Base-by-base conservation (phyloP, 345 rosid genomes). In the Carallia brachiata region DNA sequence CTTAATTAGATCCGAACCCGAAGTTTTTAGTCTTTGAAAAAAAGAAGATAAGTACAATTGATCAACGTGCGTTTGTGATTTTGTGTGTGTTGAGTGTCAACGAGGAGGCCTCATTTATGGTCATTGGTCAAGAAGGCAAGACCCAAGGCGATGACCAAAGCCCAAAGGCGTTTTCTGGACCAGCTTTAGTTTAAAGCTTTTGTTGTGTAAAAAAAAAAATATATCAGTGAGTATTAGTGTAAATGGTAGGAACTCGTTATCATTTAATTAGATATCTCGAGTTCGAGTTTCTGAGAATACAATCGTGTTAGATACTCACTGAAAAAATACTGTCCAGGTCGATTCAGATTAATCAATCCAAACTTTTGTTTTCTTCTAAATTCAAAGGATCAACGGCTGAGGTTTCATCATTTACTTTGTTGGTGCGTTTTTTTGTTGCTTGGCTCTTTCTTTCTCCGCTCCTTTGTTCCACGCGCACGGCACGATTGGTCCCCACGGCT, bases 401-500 rank as follows among this genome's bases (percentile, higher is more conserved):
- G 80, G 62, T 81, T 72, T 39, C 64, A 69, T 72, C 31, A 12
- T 3, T 10, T 10, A 12, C 50, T 32, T 23, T 32, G 4, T 32
- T 32, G 34, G 2, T 32, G 2, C 4, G 13, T 44, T 44, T 44
- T 4, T 44, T 37, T 32, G 34, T 32, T 32, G 2, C 2, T 2
- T 2, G 69, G 53, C 67, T 60, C 50, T 67, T 67, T 69, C 17
- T 63, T 34, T 5, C 55, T 36, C 34, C 17, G 65, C 4, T 62
- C 50, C 76, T 53, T 57, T 31, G 62, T 59, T 69, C 78, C 81
- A 70, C 79, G 78, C 84, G 63, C 68, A 71, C 72, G 67, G 75
- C 79, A 78, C 70, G 80, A 83, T 80, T 81, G 81, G 67, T 72
- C 82, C 76, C 63, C 75, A 70, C 56, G 81, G 72, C 78, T 77